Percentiles rank a stretch among this genome's conserved stretches.
Conservation (phyloP, 2,329 filamentous ascomycete genomes). For the Penicillium polonicum region DNA sequence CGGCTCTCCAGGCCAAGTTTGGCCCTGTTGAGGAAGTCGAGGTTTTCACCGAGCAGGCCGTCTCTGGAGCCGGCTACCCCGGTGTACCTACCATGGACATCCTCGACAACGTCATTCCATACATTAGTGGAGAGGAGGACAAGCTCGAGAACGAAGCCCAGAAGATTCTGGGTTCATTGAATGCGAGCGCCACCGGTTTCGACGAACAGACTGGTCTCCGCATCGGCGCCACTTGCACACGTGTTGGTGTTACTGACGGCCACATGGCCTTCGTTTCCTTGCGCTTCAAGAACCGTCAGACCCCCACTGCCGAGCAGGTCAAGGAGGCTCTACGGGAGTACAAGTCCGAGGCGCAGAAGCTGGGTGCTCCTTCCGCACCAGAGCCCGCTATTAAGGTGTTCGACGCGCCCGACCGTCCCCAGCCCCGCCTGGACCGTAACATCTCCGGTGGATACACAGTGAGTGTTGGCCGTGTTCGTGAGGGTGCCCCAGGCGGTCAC, state of each 20-base stretch:
- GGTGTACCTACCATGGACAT: constrained; percentile 86
- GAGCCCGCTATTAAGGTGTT: constrained; percentile 79
- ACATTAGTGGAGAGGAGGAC: constrained; percentile 89
- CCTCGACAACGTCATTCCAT: constrained; percentile 93
- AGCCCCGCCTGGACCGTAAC: constrained; percentile 86
- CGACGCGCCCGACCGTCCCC: constrained; percentile 85
- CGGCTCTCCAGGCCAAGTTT: constrained; percentile 81
- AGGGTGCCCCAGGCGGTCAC: constrained; percentile 76
- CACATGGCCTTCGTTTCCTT: constrained; percentile 94
- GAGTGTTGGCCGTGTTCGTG: constrained; percentile 80
- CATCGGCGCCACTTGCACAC: constrained; percentile 85
- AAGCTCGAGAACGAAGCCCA: constrained; percentile 93
- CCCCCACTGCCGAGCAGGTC: constrained; percentile 73
- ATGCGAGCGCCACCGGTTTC: constrained; percentile 70
- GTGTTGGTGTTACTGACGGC: constrained; percentile 91
- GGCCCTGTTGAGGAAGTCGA: constrained; percentile 74
- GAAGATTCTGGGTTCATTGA: constrained; percentile 84
- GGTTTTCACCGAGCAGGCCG: constrained; percentile 91
- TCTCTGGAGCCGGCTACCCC: constrained; percentile 76
- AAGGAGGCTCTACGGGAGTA: constrained; percentile 78
- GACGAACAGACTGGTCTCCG: constrained; percentile 70
- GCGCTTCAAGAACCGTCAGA: constrained; percentile 71
- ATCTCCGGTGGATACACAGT: constrained; percentile 84
- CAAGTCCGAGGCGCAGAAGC: constrained; percentile 72
- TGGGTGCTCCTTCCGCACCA: constrained; percentile 87